Conservation (phyloP, 2,329 filamentous ascomycete genomes). For the Pseudogymnoascus sp. region DNA sequence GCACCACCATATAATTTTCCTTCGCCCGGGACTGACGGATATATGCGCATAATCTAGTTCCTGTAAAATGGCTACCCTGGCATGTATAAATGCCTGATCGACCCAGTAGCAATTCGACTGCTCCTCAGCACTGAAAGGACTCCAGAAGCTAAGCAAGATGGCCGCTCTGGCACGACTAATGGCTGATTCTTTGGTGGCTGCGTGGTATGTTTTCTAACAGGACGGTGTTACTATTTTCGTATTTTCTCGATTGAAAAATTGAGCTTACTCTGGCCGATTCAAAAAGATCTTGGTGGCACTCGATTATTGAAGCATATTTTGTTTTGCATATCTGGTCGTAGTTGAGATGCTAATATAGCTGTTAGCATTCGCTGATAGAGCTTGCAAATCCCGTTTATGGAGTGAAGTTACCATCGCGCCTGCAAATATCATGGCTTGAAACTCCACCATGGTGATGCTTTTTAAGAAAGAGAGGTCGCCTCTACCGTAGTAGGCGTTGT, state of each 20-base stretch:
- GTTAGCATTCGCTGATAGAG: neutral
- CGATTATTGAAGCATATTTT: slow-evolving; percentile 4
- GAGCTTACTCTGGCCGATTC: slow-evolving; percentile 7
- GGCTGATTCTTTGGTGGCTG: slow-evolving; percentile 1
- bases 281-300: slow-evolving; percentile 7
- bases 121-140: slow-evolving; percentile 8
- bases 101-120: slow-evolving; percentile 10
- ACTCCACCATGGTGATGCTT: slow-evolving; percentile 2
- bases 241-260: neutral
- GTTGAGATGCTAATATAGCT: neutral
- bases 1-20: slow-evolving; percentile 9
- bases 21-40: neutral
- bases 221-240: neutral
- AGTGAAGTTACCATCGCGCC: slow-evolving; percentile 1
- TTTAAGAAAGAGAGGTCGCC: slow-evolving; percentile 8
- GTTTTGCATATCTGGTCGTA: slow-evolving; percentile 8
- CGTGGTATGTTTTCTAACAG: slow-evolving; percentile 8
- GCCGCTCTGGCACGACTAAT: slow-evolving; percentile 6
- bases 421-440: slow-evolving; percentile 7
- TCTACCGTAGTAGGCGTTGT: neutral
- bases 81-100: slow-evolving; percentile 9
- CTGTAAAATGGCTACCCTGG: neutral
- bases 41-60: neutral
- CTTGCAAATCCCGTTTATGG: neutral
- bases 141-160: slow-evolving; percentile 10